A percentile compares a stretch with the other conserved stretches of the same genome.
Conservation (phyloP, 441 rosid species). For the Corymbia citriodora region DNA sequence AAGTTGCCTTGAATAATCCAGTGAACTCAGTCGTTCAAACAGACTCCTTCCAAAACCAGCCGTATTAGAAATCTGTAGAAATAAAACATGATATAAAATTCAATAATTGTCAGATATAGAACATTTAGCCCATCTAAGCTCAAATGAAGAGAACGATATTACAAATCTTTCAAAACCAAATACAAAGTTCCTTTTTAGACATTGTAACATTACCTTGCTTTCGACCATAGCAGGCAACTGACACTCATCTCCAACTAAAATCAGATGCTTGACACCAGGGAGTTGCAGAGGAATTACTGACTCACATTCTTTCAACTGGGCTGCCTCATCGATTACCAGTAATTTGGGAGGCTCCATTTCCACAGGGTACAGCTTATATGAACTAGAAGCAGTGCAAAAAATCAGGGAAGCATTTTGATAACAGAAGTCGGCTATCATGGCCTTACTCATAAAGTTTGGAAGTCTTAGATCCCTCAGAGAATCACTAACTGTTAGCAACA, state of each 20-base stretch:
- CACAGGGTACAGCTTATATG: slow-evolving; percentile 20
- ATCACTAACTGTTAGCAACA: slow-evolving; percentile 1
- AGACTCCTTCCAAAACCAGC: too few relatives aligned
- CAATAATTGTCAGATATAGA: accelerated
- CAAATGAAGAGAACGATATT: too few relatives aligned
- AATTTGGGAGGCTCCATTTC: slow-evolving; percentile 18
- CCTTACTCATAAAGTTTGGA: background rate
- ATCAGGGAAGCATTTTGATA: slow-evolving; percentile 14
- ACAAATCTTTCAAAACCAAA: too few relatives aligned
- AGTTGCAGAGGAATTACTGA: slow-evolving; percentile 36
- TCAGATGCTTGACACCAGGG: slow-evolving; percentile 17
- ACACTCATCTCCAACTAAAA: slow-evolving; percentile 40
- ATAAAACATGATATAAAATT: accelerated
- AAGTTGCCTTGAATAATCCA: too few relatives aligned
- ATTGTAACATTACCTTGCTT: slow-evolving; percentile 24
- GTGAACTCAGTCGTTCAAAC: too few relatives aligned
- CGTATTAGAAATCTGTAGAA: accelerated
- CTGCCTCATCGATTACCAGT: slow-evolving; percentile 46
- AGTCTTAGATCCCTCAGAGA: slow-evolving; percentile 7
- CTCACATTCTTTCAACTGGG: slow-evolving; percentile 42
- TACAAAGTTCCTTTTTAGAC: too few relatives aligned
- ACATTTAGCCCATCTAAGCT: too few relatives aligned
- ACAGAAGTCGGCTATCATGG: slow-evolving; percentile 13
- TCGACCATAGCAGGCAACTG: slow-evolving; percentile 31
- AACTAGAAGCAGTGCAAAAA: slow-evolving; percentile 33